A percentile compares a stretch with the other conserved stretches of the same genome.
These are phyloP conservation scores for Apiospora rasikravindrae DNA, from an alignment of 2,329 filamentous ascomycete genomes.

Conservation along the genomic window DNA sequence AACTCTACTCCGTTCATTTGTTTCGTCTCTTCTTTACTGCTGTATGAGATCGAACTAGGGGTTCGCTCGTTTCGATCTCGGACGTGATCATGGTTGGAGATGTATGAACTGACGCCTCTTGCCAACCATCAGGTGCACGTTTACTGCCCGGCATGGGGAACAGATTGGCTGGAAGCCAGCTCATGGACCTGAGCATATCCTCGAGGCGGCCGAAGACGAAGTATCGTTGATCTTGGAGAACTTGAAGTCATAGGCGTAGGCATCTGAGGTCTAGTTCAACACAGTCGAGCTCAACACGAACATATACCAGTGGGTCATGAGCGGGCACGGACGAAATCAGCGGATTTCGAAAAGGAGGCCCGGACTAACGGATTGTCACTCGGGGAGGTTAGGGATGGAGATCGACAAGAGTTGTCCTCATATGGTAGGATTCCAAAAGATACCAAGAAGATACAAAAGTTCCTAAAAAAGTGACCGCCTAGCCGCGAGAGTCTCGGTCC, in stretches of 20 bases:
- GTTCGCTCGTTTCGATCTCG: not conserved
- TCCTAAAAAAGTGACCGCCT: not conserved
- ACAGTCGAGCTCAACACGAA: too few species aligned
- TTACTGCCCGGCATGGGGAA: constrained; percentile 46
- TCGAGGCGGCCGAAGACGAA: constrained; percentile 51
- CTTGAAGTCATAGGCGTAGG: constrained; percentile 22
- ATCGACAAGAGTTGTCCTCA: not conserved
- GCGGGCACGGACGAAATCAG: too few species aligned
- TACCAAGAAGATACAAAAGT: not conserved
- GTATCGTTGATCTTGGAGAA: constrained; percentile 48
- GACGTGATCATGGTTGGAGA: not conserved
- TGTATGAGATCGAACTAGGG: too few species aligned
- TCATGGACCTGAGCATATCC: constrained; percentile 49
- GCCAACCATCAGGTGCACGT: constrained; percentile 43
- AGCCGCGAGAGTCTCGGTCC: too few species aligned
- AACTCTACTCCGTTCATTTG: constrained; percentile 26
- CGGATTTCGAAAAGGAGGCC: too few species aligned
- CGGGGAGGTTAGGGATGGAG: too few species aligned
- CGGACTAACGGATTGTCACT: too few species aligned
- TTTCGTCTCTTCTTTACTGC: not conserved
- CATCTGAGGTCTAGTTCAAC: too few species aligned
- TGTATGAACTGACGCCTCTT: not conserved
- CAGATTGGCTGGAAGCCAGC: constrained; percentile 52
- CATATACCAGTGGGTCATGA: too few species aligned
- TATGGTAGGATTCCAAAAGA: not conserved